Base-by-base conservation (phyloP, 306 rosid genomes). In the Sesbania bispinosa region DNA sequence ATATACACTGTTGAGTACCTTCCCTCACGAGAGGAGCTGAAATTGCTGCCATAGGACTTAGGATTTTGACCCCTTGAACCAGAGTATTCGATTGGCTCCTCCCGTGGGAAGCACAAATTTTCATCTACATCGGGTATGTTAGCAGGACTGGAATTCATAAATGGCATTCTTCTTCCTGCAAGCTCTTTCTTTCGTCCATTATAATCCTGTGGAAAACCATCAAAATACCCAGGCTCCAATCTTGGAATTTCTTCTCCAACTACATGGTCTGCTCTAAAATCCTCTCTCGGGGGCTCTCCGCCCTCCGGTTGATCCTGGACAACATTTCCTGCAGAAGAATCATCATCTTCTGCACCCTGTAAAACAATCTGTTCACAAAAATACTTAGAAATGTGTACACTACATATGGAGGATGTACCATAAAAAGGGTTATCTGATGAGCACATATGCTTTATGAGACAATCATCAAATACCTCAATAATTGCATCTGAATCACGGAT, bases 401-500 rank as follows among this genome's bases (percentile, higher is more conserved):
- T 23, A 16, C 47, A 63, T 30, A 63, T 5, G 20, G 46, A 45
- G 35, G 43, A 65, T 32, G 4, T 24, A 15, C 21, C 26, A 58
- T 43, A 62, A 75, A 53, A 29, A 71, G 30, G 20, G 57, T 54
- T 18, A 74, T 70, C 36, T 9, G 27, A 78, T 26, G 8, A 59
- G 10, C 55, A 4, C 29, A 30, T 36, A 47, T 35, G 45, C 32
- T 54, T 67, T 60, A 50, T 36, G 41, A 82, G 11, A 53, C 61
- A 64, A 67, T 50, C 38, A 74, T 43, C 24, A 77, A 74, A 73
- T 89, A 95, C 99, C 95, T 95, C 99, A 80, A 95, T 95, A 77
- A 95, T 83, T n/a, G 99, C 93, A 84, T 95, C 99, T 38, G 96
- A 82, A 84, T 95, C 99, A 54, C 99, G 99, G 32, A 85, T 79